phyloP scores from a whole-genome alignment of 2,329 filamentous ascomycete genomes.

The Xylaria sp. region DNA sequence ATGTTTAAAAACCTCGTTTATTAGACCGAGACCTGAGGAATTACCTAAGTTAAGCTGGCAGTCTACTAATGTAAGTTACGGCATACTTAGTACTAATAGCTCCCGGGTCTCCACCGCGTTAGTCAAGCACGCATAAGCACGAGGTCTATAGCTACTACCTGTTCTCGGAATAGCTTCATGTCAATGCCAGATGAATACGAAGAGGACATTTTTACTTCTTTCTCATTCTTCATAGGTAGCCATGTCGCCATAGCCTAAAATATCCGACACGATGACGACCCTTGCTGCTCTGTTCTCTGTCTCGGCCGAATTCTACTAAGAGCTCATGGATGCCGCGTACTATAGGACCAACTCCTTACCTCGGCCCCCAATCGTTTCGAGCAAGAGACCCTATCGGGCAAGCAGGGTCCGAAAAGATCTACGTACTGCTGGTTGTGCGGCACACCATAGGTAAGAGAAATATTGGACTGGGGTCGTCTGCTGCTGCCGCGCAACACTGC shows the following conservation, averaged over 20 bases:
- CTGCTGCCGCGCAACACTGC: neutral
- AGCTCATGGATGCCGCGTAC: neutral
- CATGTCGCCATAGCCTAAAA: neutral
- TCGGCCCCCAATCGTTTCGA: slow-evolving; percentile 7
- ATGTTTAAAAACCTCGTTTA: neutral
- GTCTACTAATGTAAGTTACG: neutral
- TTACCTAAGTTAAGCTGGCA: neutral
- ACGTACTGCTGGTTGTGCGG: neutral
- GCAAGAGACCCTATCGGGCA: slow-evolving; percentile 6
- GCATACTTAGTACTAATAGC: neutral
- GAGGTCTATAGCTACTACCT: neutral
- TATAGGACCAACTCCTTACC: neutral
- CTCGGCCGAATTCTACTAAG: neutral
- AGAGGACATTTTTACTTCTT: neutral
- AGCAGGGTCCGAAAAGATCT: slow-evolving; percentile 16
- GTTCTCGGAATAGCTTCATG: slow-evolving; percentile 11
- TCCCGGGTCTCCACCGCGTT: neutral
- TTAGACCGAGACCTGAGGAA: neutral
- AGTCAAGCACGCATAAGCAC: slow-evolving; percentile 8
- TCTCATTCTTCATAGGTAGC: neutral
- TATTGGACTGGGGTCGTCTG: slow-evolving; percentile 4
- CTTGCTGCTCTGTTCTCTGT: neutral
- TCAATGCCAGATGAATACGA: slow-evolving; percentile 3
- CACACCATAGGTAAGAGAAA: slow-evolving; percentile 10
- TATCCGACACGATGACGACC: neutral